Evolutionary conservation across 345 rosid genomes (phyloP).

Genomic region (Lenwebbia sp.): DNA sequence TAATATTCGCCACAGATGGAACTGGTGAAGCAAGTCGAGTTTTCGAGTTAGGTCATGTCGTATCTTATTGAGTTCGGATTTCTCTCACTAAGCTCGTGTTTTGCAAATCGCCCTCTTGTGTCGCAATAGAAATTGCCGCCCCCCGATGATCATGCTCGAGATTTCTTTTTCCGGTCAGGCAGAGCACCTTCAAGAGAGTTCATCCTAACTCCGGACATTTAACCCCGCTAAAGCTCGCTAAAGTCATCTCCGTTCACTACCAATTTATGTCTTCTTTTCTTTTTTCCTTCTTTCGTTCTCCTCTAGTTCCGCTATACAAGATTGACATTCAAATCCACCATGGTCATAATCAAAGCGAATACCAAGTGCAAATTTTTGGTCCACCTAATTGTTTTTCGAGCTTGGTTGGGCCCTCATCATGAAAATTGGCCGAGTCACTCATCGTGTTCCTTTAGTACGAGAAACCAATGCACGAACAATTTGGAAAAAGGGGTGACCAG

Average conservation of each 20-base stretch:
- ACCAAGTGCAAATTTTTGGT: not conserved
- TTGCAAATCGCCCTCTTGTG: not conserved
- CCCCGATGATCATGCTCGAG: not conserved
- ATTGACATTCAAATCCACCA: not conserved
- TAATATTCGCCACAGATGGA: not conserved
- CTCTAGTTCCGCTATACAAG: not conserved
- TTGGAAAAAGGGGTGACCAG: no score
- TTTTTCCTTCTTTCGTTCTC: not conserved
- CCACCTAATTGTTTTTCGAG: not conserved
- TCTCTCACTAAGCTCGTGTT: not conserved
- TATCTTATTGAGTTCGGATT: no score
- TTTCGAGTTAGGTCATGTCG: not conserved
- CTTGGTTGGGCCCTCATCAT: not conserved
- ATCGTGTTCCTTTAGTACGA: not conserved
- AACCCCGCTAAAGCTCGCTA: not conserved
- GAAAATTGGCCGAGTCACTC: not conserved
- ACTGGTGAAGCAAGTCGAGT: rapidly evolving
- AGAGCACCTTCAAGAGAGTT: not conserved
- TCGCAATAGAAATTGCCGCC: not conserved
- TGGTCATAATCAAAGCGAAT: not conserved
- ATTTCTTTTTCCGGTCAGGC: not conserved
- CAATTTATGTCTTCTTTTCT: not conserved
- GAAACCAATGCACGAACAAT: not conserved
- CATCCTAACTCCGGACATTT: not conserved
- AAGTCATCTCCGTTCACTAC: not conserved